A percentile compares a stretch with the other conserved stretches of the same genome.
phyloP scores from a whole-genome alignment of 2,329 filamentous ascomycete genomes.

The Exophiala dermatitidis region DNA sequence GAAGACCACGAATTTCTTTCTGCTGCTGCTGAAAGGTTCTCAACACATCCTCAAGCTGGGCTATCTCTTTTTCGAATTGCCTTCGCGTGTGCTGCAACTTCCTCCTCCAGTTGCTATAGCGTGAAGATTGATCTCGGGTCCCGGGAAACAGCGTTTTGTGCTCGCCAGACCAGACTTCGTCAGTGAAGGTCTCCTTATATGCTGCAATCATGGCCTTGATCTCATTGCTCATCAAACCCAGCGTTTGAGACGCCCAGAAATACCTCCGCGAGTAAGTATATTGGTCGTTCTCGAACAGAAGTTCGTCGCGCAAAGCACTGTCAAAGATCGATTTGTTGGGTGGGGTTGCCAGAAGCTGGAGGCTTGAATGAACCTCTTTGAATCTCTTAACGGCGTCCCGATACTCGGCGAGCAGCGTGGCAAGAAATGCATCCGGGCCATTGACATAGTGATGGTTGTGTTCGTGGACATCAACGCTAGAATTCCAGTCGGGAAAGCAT shows the following conservation, averaged over 20 bases:
- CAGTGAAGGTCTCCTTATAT: conserved; percentile 26
- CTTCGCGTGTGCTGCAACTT: conserved; percentile 24
- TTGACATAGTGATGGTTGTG: conserved; percentile 51
- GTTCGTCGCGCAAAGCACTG: conserved; percentile 21
- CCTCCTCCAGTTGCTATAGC: conserved; percentile 27
- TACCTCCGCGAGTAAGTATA: conserved; percentile 28
- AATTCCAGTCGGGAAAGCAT: conserved; percentile 54
- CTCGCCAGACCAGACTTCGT: conserved; percentile 27
- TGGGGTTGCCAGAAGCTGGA: conserved; percentile 54
- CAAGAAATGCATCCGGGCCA: conserved; percentile 55
- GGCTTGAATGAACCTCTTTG: conserved; percentile 49
- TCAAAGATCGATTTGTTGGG: conserved; percentile 37
- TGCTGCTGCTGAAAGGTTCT: conserved; percentile 51
- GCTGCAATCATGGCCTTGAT: conserved; percentile 28
- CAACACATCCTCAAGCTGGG: conserved; percentile 54
- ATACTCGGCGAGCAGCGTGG: conserved; percentile 53
- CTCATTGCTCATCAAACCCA: conserved; percentile 28
- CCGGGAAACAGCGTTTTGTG: conserved; percentile 27
- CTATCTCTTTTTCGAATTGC: conserved; percentile 27
- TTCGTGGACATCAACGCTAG: conserved; percentile 50
- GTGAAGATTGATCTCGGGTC: conserved; percentile 22
- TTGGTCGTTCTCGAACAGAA: conserved; percentile 25
- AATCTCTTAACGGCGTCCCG: conserved; percentile 54
- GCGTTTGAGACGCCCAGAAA: conserved; percentile 29
- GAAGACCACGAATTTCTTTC: conserved; percentile 40